A percentile compares a stretch with the other conserved stretches of the same genome.
Evolutionary conservation across 768 basidiomycete species (phyloP).

Genomic region (Hericium erinaceus): DNA sequence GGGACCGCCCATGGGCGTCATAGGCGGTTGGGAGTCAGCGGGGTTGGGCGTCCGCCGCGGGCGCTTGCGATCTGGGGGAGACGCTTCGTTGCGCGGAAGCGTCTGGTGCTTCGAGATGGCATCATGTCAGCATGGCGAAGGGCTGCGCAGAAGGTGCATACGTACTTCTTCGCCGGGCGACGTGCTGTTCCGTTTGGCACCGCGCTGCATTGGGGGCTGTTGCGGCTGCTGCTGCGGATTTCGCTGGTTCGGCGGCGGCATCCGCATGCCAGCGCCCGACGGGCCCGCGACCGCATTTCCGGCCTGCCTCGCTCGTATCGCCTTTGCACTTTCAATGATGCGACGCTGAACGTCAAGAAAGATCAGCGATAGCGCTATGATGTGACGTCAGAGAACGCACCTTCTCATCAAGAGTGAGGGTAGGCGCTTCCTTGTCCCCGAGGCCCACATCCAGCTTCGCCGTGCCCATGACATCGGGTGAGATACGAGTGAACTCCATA

Average conservation of each 20-base stretch:
- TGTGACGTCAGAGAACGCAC: slow-evolving; percentile 23
- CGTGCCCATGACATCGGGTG: slow-evolving; percentile 21
- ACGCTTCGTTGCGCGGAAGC: slow-evolving; percentile 21
- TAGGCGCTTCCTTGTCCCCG: slow-evolving; percentile 34
- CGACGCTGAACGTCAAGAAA: slow-evolving; percentile 23
- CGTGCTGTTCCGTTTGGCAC: slow-evolving; percentile 25
- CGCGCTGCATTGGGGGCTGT: slow-evolving; percentile 23
- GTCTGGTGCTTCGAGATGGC: slow-evolving; percentile 18
- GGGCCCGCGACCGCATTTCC: slow-evolving; percentile 33
- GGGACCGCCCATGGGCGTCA: slow-evolving; percentile 26
- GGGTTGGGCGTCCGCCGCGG: slow-evolving; percentile 23
- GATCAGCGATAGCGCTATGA: slow-evolving; percentile 4
- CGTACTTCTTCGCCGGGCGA: slow-evolving; percentile 27
- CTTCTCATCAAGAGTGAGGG: slow-evolving; percentile 49
- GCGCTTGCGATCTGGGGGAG: slow-evolving; percentile 25
- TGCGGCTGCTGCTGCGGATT: slow-evolving; percentile 20
- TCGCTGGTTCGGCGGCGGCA: slow-evolving; percentile 26
- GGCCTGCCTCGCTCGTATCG: background rate
- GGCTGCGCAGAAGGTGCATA: background rate
- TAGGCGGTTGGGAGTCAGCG: slow-evolving; percentile 23
- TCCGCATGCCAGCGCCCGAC: slow-evolving; percentile 24
- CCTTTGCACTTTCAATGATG: slow-evolving; percentile 21
- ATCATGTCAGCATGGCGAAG: background rate
- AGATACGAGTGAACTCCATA: slow-evolving; percentile 34
- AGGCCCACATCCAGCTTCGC: slow-evolving; percentile 37